Percentiles rank a stretch among this genome's conserved stretches.
Evolutionary conservation across 768 basidiomycete genomes (phyloP).

Genomic region (Mycena latifolia): DNA sequence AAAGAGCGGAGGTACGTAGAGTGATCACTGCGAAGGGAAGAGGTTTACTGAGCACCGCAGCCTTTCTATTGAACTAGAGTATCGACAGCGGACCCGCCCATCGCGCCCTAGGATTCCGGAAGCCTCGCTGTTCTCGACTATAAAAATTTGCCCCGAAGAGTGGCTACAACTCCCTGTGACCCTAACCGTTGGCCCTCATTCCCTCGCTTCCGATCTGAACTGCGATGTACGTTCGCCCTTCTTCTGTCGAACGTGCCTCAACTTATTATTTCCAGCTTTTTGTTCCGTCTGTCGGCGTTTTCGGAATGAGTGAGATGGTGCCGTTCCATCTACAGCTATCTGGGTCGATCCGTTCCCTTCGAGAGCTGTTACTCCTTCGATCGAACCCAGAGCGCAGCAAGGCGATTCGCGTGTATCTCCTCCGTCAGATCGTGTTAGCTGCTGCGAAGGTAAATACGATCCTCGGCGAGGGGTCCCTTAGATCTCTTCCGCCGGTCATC

Average conservation of each 20-base stretch:
- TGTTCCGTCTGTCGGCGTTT: conserved; percentile 32
- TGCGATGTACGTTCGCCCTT: conserved; percentile 22
- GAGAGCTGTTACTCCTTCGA: background rate
- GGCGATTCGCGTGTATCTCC: conserved; percentile 28
- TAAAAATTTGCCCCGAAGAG: conserved; percentile 29
- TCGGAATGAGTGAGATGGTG: conserved; percentile 20
- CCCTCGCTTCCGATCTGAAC: conserved; percentile 6
- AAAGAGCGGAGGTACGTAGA: conserved; percentile 23
- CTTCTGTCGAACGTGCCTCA: background rate
- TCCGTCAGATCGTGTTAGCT: conserved; percentile 17
- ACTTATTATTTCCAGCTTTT: conserved; percentile 22
- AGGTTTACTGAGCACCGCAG: background rate
- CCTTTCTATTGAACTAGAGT: conserved; percentile 26
- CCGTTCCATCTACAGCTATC: conserved; percentile 31
- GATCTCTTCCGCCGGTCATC: conserved; percentile 21
- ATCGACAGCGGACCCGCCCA: conserved; percentile 27
- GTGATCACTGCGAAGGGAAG: background rate
- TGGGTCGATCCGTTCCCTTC: conserved; percentile 8
- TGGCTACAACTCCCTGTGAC: conserved; percentile 29
- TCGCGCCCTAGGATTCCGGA: conserved; percentile 26
- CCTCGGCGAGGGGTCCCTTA: conserved; percentile 11
- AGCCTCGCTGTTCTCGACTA: conserved; percentile 22
- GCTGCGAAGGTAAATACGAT: conserved; percentile 18
- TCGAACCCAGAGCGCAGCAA: background rate
- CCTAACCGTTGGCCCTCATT: conserved; percentile 2